A percentile compares a stretch with the other conserved stretches of the same genome.
Conservation (phyloP, 164 flowering plant genomes). For the Hamamelis virginiana region DNA sequence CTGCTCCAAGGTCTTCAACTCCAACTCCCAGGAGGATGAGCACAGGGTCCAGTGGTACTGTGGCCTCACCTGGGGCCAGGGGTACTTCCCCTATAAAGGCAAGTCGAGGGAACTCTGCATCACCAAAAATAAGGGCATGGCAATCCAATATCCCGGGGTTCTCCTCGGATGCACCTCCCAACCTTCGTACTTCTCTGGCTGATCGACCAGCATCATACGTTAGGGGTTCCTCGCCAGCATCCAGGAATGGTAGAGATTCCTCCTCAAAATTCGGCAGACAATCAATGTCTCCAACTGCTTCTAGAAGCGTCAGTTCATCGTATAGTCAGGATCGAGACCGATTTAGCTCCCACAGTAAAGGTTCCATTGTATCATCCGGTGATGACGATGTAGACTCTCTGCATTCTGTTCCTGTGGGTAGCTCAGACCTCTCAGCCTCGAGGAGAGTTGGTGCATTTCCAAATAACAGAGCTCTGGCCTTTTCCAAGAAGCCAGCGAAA, state of each 20-base stretch:
- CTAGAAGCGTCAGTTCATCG: conserved; percentile 79
- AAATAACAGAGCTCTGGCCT: conserved; percentile 44
- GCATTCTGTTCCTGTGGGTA: conserved; percentile 52
- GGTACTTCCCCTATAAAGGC: conserved; percentile 71
- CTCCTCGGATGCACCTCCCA: conserved; percentile 88
- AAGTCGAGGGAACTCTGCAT: conserved; percentile 76
- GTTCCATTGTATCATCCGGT: conserved; percentile 81
- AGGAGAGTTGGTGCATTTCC: conserved; percentile 47
- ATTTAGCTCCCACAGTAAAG: conserved; percentile 74
- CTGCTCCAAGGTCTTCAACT: conserved; percentile 66
- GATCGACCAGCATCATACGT: conserved; percentile 87
- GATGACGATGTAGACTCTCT: conserved; percentile 88
- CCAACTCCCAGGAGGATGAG: conserved; percentile 73
- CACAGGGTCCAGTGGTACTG: conserved; percentile 55
- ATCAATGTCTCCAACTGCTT: conserved; percentile 89
- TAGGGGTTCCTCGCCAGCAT: conserved; percentile 94
- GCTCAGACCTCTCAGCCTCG: conserved; percentile 36
- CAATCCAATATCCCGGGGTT: conserved; percentile 88
- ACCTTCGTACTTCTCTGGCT: conserved; percentile 88
- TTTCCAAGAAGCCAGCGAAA: conserved; percentile 58
- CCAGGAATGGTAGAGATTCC: conserved; percentile 66
- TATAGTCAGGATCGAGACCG: conserved; percentile 73
- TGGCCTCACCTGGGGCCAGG: conserved; percentile 48
- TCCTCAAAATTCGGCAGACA: conserved; percentile 51
- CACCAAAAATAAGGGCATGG: conserved; percentile 89